Percentiles rank a stretch among this genome's conserved stretches.
These are phyloP conservation scores for Forsythia suspensa DNA, from an alignment of 257 asterid genomes.

Conservation along the genomic window DNA sequence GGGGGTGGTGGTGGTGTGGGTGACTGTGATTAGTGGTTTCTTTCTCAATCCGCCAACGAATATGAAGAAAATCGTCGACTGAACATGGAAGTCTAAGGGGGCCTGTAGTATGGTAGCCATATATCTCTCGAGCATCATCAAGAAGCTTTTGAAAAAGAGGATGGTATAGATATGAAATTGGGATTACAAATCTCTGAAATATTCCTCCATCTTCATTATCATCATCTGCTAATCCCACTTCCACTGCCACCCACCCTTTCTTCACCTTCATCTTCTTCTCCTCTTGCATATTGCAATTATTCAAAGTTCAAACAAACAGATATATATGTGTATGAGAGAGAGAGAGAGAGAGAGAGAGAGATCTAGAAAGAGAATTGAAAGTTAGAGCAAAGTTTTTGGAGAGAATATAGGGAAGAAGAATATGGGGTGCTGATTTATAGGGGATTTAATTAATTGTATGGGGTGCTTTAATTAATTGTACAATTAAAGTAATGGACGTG, in stretches of 20 bases:
- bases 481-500: background rate
- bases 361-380: background rate
- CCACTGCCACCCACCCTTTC: constrained; percentile 52
- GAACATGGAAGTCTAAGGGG: constrained; percentile 26
- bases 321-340: background rate
- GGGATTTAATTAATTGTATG: background rate
- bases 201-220: constrained; percentile 18
- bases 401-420: background rate
- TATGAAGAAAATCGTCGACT: constrained; percentile 31
- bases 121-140: constrained; percentile 34
- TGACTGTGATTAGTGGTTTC: constrained; percentile 2
- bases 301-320: background rate
- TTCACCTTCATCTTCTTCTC: constrained; percentile 42
- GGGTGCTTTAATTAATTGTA: background rate
- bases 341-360: background rate
- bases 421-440: constrained; percentile 9
- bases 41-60: constrained; percentile 28
- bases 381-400: too few species aligned
- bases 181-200: constrained; percentile 27
- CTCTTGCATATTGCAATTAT: constrained; percentile 17
- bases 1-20: background rate
- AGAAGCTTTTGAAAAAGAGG: constrained; percentile 34
- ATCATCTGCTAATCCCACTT: constrained; percentile 44
- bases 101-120: constrained; percentile 33
- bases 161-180: constrained; percentile 32